Evolutionary conservation across 1,284 basidiomycete species (phyloP).

Genomic region (Xerocomus minutiporus): DNA sequence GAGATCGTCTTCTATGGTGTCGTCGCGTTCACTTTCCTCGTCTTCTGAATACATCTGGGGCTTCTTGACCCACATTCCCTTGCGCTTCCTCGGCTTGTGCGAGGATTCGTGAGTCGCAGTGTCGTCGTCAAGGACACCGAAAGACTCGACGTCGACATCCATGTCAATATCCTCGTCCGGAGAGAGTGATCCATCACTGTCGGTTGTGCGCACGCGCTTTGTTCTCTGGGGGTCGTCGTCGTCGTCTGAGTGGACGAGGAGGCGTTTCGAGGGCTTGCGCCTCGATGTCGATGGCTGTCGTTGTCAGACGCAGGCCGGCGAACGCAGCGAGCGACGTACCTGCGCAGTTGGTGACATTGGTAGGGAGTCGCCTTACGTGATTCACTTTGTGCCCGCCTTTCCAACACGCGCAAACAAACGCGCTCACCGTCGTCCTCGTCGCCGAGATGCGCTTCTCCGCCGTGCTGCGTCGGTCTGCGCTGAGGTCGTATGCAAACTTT

Average conservation of each 20-base stretch:
- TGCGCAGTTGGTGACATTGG: conserved; percentile 22
- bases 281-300: conserved; percentile 15
- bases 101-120: not conserved
- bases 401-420: conserved; percentile 25
- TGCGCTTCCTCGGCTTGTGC: conserved; percentile 11
- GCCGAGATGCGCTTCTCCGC: conserved; percentile 17
- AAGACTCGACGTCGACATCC: conserved; percentile 24
- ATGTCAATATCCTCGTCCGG: conserved; percentile 14
- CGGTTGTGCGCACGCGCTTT: conserved; percentile 30
- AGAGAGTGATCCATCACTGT: conserved; percentile 11
- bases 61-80: conserved; percentile 14
- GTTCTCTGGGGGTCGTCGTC: conserved; percentile 13
- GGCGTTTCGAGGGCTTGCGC: conserved; percentile 27
- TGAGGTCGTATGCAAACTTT: conserved; percentile 13
- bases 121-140: conserved; percentile 7
- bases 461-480: conserved; percentile 5
- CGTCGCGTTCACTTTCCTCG: conserved; percentile 21
- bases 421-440: conserved; percentile 6
- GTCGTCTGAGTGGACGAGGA: conserved; percentile 26
- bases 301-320: conserved; percentile 8
- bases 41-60: conserved; percentile 25
- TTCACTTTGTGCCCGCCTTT: not conserved
- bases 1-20: conserved; percentile 19
- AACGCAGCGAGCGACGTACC: conserved; percentile 14
- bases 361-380: conserved; percentile 8